These are phyloP conservation scores for Malassezia sp. DNA, from an alignment of 1,284 basidiomycete genomes.

Conservation along the genomic window DNA sequence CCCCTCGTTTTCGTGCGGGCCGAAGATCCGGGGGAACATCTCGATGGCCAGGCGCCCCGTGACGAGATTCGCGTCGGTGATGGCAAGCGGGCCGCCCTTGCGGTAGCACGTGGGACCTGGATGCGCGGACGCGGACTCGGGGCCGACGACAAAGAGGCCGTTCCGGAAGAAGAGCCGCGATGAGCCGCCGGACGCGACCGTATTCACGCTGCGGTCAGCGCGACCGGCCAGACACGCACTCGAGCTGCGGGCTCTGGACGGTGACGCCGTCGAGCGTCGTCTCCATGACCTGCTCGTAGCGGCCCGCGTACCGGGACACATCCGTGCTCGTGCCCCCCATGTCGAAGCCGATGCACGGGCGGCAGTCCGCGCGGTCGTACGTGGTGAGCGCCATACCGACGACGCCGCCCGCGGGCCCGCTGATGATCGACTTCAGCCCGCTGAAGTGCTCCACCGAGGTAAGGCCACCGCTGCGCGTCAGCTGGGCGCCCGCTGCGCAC, in stretches of 20 bases:
- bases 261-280: conserved; percentile 80
- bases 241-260: conserved; percentile 67
- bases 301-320: conserved; percentile 72
- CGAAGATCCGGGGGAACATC: conserved; percentile 73
- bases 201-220: conserved; percentile 30
- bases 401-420: conserved; percentile 76
- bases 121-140: conserved; percentile 41
- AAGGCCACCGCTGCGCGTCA: too few species aligned
- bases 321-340: conserved; percentile 71
- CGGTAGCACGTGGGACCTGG: conserved; percentile 44
- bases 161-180: conserved; percentile 42
- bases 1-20: conserved; percentile 68
- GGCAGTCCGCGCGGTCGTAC: conserved; percentile 59
- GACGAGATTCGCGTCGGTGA: conserved; percentile 45
- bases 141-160: conserved; percentile 40
- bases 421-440: conserved; percentile 74
- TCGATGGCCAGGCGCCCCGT: conserved; percentile 40
- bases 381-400: conserved; percentile 75
- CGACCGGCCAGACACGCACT: conserved; percentile 19
- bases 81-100: conserved; percentile 42
- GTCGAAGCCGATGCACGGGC: conserved; percentile 56
- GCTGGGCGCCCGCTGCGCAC: too few species aligned
- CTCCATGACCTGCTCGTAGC: conserved; percentile 78
- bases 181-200: conserved; percentile 41
- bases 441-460: conserved; percentile 73